phyloP scores from a whole-genome alignment of 2,329 filamentous ascomycete genomes.

The Hypoxylon sp. region DNA sequence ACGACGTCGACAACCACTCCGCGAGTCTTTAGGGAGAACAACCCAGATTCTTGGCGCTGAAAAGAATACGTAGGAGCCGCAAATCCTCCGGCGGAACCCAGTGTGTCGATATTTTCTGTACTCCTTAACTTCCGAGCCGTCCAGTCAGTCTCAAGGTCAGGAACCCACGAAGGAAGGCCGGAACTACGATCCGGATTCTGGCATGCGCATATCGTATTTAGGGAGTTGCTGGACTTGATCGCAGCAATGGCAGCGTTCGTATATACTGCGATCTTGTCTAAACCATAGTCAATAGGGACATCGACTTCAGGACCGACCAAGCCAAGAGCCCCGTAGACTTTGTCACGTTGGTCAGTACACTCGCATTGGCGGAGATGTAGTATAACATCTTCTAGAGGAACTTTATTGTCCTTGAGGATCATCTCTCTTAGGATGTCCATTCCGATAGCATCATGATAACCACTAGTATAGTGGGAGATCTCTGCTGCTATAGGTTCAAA shows the following conservation, averaged over 20 bases:
- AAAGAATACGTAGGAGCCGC: slow-evolving; percentile 9
- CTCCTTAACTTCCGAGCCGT: slow-evolving; percentile 11
- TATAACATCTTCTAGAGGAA: slow-evolving; percentile 22
- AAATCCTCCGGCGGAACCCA: slow-evolving; percentile 25
- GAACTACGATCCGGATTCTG: slow-evolving; percentile 6
- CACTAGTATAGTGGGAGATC: slow-evolving; percentile 13
- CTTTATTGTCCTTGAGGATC: slow-evolving; percentile 11
- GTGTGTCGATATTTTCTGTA: slow-evolving; percentile 16
- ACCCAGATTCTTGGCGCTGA: background rate
- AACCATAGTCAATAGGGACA: slow-evolving; percentile 15
- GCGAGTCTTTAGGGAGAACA: slow-evolving; percentile 7
- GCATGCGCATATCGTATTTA: slow-evolving; percentile 24
- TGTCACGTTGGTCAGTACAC: slow-evolving; percentile 28
- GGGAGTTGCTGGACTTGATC: slow-evolving; percentile 14
- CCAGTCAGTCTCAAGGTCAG: slow-evolving; percentile 18
- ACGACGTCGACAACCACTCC: slow-evolving; percentile 16
- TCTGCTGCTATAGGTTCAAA: slow-evolving; percentile 20
- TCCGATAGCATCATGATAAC: slow-evolving; percentile 14
- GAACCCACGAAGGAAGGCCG: slow-evolving; percentile 22
- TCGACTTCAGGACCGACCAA: slow-evolving; percentile 15
- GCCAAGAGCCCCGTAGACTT: slow-evolving; percentile 23
- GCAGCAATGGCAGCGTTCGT: slow-evolving; percentile 20
- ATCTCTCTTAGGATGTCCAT: slow-evolving; percentile 20
- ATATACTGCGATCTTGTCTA: slow-evolving; percentile 16
- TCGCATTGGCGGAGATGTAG: slow-evolving; percentile 31